A percentile compares a stretch with the other conserved stretches of the same genome.
Conservation (phyloP, 2,329 filamentous ascomycete genomes). For the Aspergillus novoparasiticus region DNA sequence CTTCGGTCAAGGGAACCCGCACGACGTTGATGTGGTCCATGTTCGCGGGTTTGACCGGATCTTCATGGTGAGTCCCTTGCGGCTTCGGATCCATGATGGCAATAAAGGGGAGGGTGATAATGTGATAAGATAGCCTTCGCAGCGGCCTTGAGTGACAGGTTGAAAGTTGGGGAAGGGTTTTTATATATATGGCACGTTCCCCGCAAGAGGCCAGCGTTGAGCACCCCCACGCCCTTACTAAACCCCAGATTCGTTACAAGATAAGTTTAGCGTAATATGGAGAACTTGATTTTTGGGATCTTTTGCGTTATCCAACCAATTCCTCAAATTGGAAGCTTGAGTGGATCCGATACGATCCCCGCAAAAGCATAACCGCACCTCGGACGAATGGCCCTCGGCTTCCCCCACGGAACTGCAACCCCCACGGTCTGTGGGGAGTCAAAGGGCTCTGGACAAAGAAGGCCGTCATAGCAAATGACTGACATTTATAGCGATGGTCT, state of each 20-base stretch:
- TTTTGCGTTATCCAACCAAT: neutral
- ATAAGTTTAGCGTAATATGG: constrained; percentile 1
- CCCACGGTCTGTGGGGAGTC: constrained; percentile 2
- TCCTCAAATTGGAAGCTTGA: neutral
- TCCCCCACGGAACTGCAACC: neutral
- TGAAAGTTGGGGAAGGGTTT: neutral
- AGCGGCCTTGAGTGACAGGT: neutral
- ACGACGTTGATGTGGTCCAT: constrained; percentile 20
- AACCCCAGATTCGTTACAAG: neutral
- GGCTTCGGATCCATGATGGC: constrained; percentile 10
- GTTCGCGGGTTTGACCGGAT: constrained; percentile 14
- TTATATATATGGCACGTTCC: neutral
- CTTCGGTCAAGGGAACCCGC: constrained; percentile 34
- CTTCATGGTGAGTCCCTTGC: constrained; percentile 23
- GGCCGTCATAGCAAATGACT: no score
- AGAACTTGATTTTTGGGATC: neutral
- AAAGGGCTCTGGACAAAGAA: neutral
- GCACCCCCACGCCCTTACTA: neutral
- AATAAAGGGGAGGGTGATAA: no score
- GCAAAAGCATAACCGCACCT: neutral
- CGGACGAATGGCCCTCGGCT: neutral
- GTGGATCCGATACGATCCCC: neutral
- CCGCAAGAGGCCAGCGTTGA: neutral
- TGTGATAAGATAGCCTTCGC: neutral
- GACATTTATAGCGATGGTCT: neutral